Base-by-base conservation (phyloP, 345 rosid genomes). In the Cardamine chenopodiifolia region DNA sequence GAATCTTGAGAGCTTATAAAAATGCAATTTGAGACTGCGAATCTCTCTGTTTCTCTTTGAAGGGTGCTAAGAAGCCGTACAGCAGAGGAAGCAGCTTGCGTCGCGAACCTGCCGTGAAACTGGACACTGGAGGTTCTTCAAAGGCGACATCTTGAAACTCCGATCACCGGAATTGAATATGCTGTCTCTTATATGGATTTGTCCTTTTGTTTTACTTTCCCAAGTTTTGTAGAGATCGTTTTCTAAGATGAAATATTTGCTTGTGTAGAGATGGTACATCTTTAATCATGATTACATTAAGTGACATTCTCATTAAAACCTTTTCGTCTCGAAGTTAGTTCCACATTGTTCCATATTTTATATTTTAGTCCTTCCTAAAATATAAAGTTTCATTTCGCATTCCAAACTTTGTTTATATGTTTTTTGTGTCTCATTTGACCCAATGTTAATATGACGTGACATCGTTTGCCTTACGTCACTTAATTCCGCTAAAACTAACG, bases 21-120 rank as follows among this genome's bases (percentile, higher is more conserved):
- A 2, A 8, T 12, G 52, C 25, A 54, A 11, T 2, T 39, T 8
- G 0, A 9, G 13, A 42, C 19, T 7, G 22, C 57, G 23, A 57
- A 57, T 47, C 17, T 45, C 37, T 55, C 1, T 55, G 28, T 55
- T n/a, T 42, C 1, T 61, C 22, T n/a, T 53, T 63, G 0, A 85
- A 94, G 97, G 97, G 93, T 78, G 97, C 95, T 59, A 88, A 94
- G 79, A 72, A 84, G 66, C 84, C 83, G 13, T 90, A 87, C 81
- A 80, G 67, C 2, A 83, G 96, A 83, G 96, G 83, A 72, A 85
- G 85, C 84, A 94, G 98, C 81, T 80, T 88, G 69, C 95, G 92
- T 42, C 88, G 49, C 1, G 95, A 94, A 66, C 6, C 79, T 12
- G 12, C 52, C n/a, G 80, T 77, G 67, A 70, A 70, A 64, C 13